Evolutionary conservation across 495 filamentous ascomycete species (phyloP).

Genomic region (Neurospora terricola): DNA sequence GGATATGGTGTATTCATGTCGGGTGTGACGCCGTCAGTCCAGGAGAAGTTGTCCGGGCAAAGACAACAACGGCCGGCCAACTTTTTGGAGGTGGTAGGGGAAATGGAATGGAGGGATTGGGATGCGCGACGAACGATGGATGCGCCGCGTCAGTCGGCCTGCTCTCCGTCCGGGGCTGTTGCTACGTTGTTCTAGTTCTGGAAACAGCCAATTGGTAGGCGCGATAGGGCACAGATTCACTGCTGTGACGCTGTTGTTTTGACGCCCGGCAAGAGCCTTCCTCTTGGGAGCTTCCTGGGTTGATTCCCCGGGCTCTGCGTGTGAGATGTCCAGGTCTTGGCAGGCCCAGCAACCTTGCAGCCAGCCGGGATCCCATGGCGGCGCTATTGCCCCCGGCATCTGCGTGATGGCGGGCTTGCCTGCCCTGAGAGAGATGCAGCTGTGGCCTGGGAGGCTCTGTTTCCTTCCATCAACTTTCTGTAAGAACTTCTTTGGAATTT

Average conservation of each 20-base stretch:
- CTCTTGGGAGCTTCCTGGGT: not conserved
- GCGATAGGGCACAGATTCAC: not conserved
- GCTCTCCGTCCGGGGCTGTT: not conserved
- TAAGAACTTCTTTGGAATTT: not conserved
- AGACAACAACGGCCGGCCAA: not conserved
- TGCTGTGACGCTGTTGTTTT: not conserved
- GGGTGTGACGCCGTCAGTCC: conserved; percentile 2
- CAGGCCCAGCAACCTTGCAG: not conserved
- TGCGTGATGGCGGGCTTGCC: not conserved
- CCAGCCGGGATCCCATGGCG: not conserved
- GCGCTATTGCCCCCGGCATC: not conserved
- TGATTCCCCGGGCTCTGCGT: not conserved
- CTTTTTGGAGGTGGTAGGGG: conserved; percentile 1
- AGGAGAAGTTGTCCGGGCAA: not conserved
- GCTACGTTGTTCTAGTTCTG: not conserved
- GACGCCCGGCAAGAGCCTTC: not conserved
- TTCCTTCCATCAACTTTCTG: not conserved
- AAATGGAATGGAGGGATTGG: not conserved
- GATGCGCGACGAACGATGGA: conserved; percentile 9
- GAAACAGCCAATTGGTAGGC: not conserved
- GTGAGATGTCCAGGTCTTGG: not conserved
- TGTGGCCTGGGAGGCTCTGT: not conserved
- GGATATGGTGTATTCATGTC: conserved; percentile 20
- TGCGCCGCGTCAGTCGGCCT: conserved; percentile 3
- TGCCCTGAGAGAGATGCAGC: not conserved